Evolutionary conservation across 2,329 filamentous ascomycete species (phyloP), one percentile per base, ranked within the genome.

Genomic region (Phialophora macrospora): DNA sequence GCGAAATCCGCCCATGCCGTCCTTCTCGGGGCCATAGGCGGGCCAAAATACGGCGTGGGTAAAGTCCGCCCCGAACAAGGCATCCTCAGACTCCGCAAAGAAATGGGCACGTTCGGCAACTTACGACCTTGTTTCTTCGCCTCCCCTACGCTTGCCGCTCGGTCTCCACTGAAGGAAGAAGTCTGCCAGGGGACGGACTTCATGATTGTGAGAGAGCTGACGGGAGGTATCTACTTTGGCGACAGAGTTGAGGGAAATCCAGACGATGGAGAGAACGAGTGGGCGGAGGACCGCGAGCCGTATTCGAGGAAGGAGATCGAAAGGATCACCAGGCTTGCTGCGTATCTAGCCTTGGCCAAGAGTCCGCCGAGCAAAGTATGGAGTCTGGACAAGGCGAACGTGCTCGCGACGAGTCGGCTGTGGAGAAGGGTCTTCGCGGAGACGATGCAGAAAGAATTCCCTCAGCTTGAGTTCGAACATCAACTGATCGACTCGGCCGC

Each of bases 401-500:
- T 98, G 58, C 85, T 98, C 70, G 94, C 94, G 1, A 97, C 93
- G 14, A 92, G 88, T 76, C 83, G 94, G 49, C 82, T 98, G 73
- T 98, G 94, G 94, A 85, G 94, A 68, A 93, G 91, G 82, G 90
- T 90, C 2, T 90, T 97, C 52, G 88, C 86, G 48, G 91, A 97
- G 80, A 85, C 93, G 65, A 94, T 97, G 85, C 85, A 84, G 72
- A 89, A 89, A 71, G 94, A 97, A 83, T 98, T 96, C 81, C 93
- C 94, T 2, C 87, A 94, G 77, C 80, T 97, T 54, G 87, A 91
- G 81, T 81, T 96, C 51, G 87, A 88, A 71, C 94, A 97, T 78
- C 93, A 98, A 77, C 85, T 98, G 58, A 97, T 98, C 76, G 94
- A 98, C 81, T 92, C 88, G 63, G 94, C 94, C n/a, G 94, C 94